Evolutionary conservation across 371 early-diverging fungal species (phyloP).

Genomic region (Mucor irregularis): DNA sequence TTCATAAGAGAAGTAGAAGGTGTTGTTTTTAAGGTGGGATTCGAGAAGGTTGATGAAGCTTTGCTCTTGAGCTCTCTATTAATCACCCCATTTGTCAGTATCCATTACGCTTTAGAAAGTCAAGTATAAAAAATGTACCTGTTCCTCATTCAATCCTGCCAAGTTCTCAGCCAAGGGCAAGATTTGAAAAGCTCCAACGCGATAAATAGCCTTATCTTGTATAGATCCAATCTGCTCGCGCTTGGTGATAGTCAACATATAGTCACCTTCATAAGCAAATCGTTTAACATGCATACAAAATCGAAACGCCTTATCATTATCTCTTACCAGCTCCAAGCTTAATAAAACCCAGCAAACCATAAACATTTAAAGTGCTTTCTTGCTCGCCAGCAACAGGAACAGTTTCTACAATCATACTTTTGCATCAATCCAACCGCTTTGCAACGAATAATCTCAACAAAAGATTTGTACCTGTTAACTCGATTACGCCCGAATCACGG

Average conservation of each 20-base stretch:
- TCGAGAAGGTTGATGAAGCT: constrained; percentile 73
- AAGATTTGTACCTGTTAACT: constrained; percentile 21
- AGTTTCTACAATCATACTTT: constrained; percentile 7
- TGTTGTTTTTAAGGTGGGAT: constrained; percentile 63
- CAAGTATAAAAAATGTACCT: constrained; percentile 38
- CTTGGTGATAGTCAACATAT: constrained; percentile 83
- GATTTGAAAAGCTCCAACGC: constrained; percentile 70
- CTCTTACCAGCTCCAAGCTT: constrained; percentile 62
- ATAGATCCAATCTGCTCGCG: constrained; percentile 68
- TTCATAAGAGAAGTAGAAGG: constrained; percentile 85
- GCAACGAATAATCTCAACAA: too few species aligned
- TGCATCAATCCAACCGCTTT: not conserved
- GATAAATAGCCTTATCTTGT: constrained; percentile 70
- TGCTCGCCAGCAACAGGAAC: constrained; percentile 22
- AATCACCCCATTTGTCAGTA: not conserved
- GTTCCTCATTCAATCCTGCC: constrained; percentile 44
- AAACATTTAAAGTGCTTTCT: constrained; percentile 43
- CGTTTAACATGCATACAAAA: not conserved
- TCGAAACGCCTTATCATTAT: not conserved
- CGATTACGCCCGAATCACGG: constrained; percentile 11
- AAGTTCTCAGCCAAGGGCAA: constrained; percentile 66
- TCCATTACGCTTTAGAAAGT: too few species aligned
- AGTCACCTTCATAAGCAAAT: constrained; percentile 59
- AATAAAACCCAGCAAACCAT: constrained; percentile 72
- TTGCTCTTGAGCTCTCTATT: constrained; percentile 62